Evolutionary conservation across 2,329 filamentous ascomycete species (phyloP).

Genomic region (Botrytis porri): DNA sequence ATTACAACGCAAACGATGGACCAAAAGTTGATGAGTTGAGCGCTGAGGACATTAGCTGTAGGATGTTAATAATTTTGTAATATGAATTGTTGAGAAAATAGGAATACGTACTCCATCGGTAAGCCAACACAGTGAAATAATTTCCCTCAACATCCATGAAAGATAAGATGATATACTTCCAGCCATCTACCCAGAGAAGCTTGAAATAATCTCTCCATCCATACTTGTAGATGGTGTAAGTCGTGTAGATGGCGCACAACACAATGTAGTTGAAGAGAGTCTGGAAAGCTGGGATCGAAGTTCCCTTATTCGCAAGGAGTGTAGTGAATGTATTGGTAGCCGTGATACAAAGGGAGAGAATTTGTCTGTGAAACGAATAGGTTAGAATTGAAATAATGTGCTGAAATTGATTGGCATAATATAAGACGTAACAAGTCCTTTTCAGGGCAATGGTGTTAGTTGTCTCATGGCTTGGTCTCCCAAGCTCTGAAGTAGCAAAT

Average conservation of each 20-base stretch:
- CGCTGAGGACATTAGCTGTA: slow-evolving; percentile 79
- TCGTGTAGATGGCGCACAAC: slow-evolving; percentile 77
- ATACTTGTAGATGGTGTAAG: slow-evolving; percentile 74
- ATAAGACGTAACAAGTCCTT: slow-evolving; percentile 27
- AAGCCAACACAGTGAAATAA: slow-evolving; percentile 95
- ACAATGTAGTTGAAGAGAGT: slow-evolving; percentile 92
- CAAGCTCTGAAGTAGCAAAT: slow-evolving; percentile 99
- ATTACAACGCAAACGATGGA: slow-evolving; percentile 89
- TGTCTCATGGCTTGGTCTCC: slow-evolving; percentile 87
- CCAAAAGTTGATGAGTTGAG: slow-evolving; percentile 98
- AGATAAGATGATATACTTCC: slow-evolving; percentile 90
- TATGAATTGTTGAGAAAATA: background rate
- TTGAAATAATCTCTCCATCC: slow-evolving; percentile 68
- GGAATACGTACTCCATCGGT: slow-evolving; percentile 50
- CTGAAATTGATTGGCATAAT: slow-evolving; percentile 11
- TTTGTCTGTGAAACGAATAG: slow-evolving; percentile 51
- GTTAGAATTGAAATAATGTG: slow-evolving; percentile 21
- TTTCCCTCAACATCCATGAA: slow-evolving; percentile 96
- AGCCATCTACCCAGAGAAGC: slow-evolving; percentile 69
- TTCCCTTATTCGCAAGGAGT: slow-evolving; percentile 64
- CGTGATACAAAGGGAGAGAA: slow-evolving; percentile 86
- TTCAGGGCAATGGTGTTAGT: slow-evolving; percentile 90
- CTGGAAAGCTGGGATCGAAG: slow-evolving; percentile 91
- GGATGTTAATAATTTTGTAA: slow-evolving; percentile 23
- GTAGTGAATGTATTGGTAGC: slow-evolving; percentile 86